phyloP scores from a whole-genome alignment of 768 basidiomycete genomes.

The Cystoderma amianthinum region DNA sequence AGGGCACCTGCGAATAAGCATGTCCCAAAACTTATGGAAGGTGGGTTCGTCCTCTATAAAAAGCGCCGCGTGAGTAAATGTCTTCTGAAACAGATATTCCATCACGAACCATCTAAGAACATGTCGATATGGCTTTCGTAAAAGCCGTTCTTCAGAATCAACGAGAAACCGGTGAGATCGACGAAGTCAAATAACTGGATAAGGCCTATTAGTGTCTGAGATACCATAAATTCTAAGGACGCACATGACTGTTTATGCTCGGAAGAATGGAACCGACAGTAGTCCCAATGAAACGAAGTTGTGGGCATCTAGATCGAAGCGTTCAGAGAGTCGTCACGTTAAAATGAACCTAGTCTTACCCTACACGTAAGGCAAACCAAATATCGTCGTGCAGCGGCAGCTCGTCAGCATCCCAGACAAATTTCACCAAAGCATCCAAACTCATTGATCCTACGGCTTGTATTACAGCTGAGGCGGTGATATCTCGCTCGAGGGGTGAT shows the following conservation, averaged over 20 bases:
- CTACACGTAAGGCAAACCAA: slow-evolving; percentile 69
- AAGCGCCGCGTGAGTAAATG: not conserved
- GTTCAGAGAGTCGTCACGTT: not conserved
- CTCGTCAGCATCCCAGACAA: slow-evolving; percentile 71
- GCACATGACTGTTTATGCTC: slow-evolving; percentile 51
- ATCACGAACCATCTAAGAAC: slow-evolving; percentile 45
- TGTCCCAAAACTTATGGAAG: slow-evolving; percentile 55
- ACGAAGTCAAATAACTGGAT: slow-evolving; percentile 70
- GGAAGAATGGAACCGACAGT: slow-evolving; percentile 59
- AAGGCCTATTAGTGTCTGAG: slow-evolving; percentile 3
- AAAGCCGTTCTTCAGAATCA: slow-evolving; percentile 55
- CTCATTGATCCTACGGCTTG: slow-evolving; percentile 36
- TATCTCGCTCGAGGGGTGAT: slow-evolving; percentile 21
- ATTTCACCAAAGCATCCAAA: slow-evolving; percentile 59
- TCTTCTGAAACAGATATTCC: not conserved
- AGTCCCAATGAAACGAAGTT: slow-evolving; percentile 52
- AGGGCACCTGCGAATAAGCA: slow-evolving; percentile 61
- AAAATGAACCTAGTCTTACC: slow-evolving; percentile 32
- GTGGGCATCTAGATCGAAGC: slow-evolving; percentile 46
- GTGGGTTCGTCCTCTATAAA: slow-evolving; percentile 43
- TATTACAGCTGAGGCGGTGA: slow-evolving; percentile 46
- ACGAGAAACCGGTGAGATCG: slow-evolving; percentile 53
- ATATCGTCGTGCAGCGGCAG: slow-evolving; percentile 62
- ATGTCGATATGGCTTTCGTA: slow-evolving; percentile 54
- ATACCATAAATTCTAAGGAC: slow-evolving; percentile 14